Base-by-base conservation (phyloP, 2,329 filamentous ascomycete genomes). In the Ceratocystis cacaofunesta region DNA sequence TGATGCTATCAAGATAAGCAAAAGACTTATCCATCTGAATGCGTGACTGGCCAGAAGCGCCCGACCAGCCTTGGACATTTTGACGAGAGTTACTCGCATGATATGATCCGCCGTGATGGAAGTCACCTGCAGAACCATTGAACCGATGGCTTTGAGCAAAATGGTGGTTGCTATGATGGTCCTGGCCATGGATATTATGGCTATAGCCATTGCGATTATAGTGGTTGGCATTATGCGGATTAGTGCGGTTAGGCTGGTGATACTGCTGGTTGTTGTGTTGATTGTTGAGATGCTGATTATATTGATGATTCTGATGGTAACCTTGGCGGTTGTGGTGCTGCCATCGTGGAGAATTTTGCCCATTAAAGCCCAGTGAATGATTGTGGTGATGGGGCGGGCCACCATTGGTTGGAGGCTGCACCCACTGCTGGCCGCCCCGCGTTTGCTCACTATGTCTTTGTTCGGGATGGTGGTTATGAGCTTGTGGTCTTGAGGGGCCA, bases 1-100 rank as follows among this genome's bases (percentile, higher is more conserved):
- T 61, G 15, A 67, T 36, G 4, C 65, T 36, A 17, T 72, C 64
- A 43, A 67, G 63, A 44, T 65, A 67, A 5, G 60, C 50, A 25
- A 52, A 50, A 12, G 46, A 36, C 25, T 19, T 41, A 3, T 36
- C 10, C 25, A 63, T 61, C 19, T 61, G 60, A 12, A 12, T n/a
- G 19, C 48, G 61, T 5, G 30, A 52, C 15, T 63, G 61, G 22
- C 36, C 28, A 19, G 30, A 17, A 55, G 46, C 28, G 19, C 28
- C 36, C 17, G 30, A 2, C 62, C 50, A 41, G 41, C 62, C 17
- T n/a, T 63, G 62, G 32, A 17, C n/a, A 25, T 22, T 25, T 44
- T 63, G 62, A 19, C 50, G 62, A 43, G 15, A 46, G 28, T 25
- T 32, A 19, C 50, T 25, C 3, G 43, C 17, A 17, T 50, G n/a